Conservation (phyloP, 345 rosid species). For the Pugionium cornutum region DNA sequence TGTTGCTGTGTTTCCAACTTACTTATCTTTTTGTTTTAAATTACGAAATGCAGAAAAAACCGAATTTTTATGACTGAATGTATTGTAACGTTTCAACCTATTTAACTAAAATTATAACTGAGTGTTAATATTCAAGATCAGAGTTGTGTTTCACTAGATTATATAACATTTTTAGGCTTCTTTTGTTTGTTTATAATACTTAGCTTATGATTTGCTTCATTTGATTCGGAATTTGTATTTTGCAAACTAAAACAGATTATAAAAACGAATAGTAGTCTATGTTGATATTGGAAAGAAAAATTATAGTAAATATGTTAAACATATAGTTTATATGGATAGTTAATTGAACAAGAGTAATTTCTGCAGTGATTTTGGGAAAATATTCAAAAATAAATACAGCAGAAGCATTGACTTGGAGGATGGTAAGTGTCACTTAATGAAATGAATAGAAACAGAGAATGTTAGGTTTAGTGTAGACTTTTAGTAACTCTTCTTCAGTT, state of each 20-base stretch:
- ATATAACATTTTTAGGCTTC: neutral
- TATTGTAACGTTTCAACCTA: neutral
- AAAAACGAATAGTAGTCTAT: too few relatives aligned
- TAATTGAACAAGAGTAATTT: too few relatives aligned
- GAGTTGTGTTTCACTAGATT: neutral
- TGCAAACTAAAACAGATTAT: too few relatives aligned
- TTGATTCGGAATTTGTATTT: too few relatives aligned
- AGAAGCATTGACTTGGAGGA: conserved; percentile 23
- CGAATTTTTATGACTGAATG: neutral
- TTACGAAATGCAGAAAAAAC: neutral
- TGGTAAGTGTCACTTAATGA: conserved; percentile 13
- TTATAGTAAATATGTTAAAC: too few relatives aligned
- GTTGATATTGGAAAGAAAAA: too few relatives aligned
- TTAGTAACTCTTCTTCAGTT: conserved; percentile 17
- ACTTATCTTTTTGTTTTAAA: too few relatives aligned
- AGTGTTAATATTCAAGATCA: neutral
- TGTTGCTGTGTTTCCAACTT: neutral
- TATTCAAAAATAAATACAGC: neutral
- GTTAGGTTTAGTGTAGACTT: conserved; percentile 26
- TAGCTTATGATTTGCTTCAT: too few relatives aligned
- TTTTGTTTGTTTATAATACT: too few relatives aligned
- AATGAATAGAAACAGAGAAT: conserved; percentile 32
- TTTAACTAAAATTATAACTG: neutral
- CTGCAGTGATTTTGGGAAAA: neutral
- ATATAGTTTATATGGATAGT: too few relatives aligned